Percentiles rank a stretch among this genome's conserved stretches.
These are phyloP conservation scores for Physcomitrium patens DNA, from an alignment of 225 moss, liverwort and hornwort genomes.

Conservation along the genomic window DNA sequence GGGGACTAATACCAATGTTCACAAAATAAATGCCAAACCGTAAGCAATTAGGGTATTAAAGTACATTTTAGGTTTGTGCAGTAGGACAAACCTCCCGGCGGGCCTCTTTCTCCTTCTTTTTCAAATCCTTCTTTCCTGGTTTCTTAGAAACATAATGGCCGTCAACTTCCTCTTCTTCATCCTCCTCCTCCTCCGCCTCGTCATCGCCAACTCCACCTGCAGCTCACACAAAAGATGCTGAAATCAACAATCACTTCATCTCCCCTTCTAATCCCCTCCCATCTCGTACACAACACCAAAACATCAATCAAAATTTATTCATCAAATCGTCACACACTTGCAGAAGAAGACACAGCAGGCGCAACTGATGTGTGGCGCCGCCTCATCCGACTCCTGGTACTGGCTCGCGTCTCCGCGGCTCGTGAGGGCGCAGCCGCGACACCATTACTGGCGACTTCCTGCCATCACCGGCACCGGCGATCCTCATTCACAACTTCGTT, in stretches of 20 bases:
- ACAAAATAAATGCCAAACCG: neutral
- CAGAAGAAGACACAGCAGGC: conserved; percentile 52
- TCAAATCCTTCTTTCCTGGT: conserved; percentile 73
- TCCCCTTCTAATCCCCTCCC: neutral
- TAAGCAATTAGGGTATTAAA: neutral
- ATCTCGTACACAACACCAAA: conserved; percentile 8
- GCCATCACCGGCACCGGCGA: too few species aligned
- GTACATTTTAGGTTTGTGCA: neutral
- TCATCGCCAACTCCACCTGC: conserved; percentile 52
- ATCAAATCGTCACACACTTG: conserved; percentile 26
- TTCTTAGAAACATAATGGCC: conserved; percentile 70
- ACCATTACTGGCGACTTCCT: conserved; percentile 29
- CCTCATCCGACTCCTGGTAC: conserved; percentile 49
- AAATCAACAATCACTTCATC: conserved; percentile 4
- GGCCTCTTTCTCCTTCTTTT: conserved; percentile 86
- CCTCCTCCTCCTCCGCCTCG: conserved; percentile 57
- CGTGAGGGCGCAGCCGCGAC: conserved; percentile 19
- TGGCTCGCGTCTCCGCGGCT: conserved; percentile 31
- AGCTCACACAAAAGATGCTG: conserved; percentile 4
- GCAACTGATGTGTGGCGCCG: conserved; percentile 38
- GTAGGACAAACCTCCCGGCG: conserved; percentile 69
- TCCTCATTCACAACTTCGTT: neutral
- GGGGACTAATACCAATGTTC: neutral
- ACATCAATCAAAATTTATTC: neutral
- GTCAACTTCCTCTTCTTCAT: conserved; percentile 50